Evolutionary conservation across 306 rosid species (phyloP), one percentile per base, ranked within the genome.

Genomic region (Castanospermum australe): DNA sequence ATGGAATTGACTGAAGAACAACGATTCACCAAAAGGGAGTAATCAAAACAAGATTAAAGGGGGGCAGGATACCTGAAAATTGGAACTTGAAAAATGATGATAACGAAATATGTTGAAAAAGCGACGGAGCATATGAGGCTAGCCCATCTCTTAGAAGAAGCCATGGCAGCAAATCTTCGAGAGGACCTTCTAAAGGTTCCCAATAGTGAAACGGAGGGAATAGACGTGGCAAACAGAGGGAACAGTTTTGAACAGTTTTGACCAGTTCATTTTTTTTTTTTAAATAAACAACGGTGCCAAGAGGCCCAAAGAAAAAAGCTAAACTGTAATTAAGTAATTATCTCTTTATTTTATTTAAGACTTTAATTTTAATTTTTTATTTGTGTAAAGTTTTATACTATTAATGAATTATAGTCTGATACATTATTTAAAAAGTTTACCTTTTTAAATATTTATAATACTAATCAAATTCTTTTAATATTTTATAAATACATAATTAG

Each of bases 41-140:
- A 59, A 22, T 45, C 5, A 44, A n/a, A 21, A 56, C 44, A 2
- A 2, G 38, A 28, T 44, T 25, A 18, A 35, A 76, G 54, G 20
- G 22, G 32, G 7, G 45, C 10, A 67, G n/a, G 14, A 11, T 83
- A 92, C 98, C 98, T 92, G 94, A 92, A 94, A 84, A 94, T 86
- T 67, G 97, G 98, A 67, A 92, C 61, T 84, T 94, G 98, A 71
- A 88, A 81, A 78, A 94, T 72, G 86, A 94, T 87, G 83, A 92
- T 42, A 5, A 89, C 69, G 79, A 93, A 93, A 87, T 85, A 91
- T 4, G 69, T 68, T 18, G 52, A 73, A 65, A 89, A 93, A 18
- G 97, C 89, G 76, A 84, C 15, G 73, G 85, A 76, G 61, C 88
- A 84, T 32, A 92, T 83, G 70, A 73, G 70, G 62, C 24, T 71